phyloP scores from a whole-genome alignment of 2,329 filamentous ascomycete species.

The Claviceps cyperi region DNA sequence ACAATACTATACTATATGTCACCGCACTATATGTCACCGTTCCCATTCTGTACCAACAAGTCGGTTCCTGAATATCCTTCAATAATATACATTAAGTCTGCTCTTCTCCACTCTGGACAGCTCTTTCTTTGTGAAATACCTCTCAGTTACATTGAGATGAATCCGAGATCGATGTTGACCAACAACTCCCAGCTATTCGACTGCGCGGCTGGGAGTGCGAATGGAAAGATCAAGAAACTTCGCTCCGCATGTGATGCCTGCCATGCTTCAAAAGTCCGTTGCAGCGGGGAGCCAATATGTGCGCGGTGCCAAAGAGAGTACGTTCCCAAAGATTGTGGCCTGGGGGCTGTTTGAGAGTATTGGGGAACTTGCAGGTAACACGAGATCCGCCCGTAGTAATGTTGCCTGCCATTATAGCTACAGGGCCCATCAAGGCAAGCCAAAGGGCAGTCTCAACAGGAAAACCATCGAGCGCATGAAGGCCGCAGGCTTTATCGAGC shows the following conservation, averaged over 20 bases:
- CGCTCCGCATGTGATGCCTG: constrained; percentile 5
- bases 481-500: neutral
- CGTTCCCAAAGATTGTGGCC: neutral
- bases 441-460: neutral
- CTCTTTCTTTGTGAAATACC: neutral
- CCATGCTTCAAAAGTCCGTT: constrained; percentile 5
- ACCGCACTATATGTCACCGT: no score
- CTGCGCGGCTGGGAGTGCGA: neutral
- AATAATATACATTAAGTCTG: no score
- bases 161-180: neutral
- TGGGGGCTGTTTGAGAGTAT: neutral
- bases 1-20: no score
- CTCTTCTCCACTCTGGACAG: no score
- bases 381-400: neutral
- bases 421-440: neutral
- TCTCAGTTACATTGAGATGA: neutral
- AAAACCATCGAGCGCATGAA: neutral
- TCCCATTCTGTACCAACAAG: no score
- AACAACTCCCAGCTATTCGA: neutral
- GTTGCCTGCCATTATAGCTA: neutral
- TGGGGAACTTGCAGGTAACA: neutral
- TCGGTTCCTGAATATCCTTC: no score
- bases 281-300: constrained; percentile 2
- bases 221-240: neutral
- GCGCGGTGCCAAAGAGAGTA: neutral